A percentile compares a stretch with the other conserved stretches of the same genome.
Evolutionary conservation across 2,329 filamentous ascomycete species (phyloP).

Genomic region (Penicillium vulpinum): DNA sequence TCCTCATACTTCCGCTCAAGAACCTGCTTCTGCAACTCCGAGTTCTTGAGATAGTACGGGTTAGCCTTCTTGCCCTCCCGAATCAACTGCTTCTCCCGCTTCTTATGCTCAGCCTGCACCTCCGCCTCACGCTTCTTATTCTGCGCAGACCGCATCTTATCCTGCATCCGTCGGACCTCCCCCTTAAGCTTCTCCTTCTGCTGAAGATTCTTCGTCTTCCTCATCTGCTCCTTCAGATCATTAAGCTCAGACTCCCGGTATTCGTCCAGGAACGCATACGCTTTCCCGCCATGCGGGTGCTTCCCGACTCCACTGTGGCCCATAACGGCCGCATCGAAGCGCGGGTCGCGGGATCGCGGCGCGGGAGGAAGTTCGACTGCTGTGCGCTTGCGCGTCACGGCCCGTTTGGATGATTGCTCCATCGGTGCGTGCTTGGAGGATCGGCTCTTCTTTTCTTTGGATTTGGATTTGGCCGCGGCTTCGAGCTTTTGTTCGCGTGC

Average conservation of each 20-base stretch:
- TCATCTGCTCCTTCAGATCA: slow-evolving; percentile 67
- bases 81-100: slow-evolving; percentile 79
- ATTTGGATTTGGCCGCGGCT: slow-evolving; percentile 18
- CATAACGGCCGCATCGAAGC: slow-evolving; percentile 70
- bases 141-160: slow-evolving; percentile 68
- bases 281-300: slow-evolving; percentile 56
- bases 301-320: slow-evolving; percentile 34
- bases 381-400: slow-evolving; percentile 77
- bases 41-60: slow-evolving; percentile 90
- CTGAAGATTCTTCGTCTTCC: slow-evolving; percentile 63
- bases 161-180: slow-evolving; percentile 75
- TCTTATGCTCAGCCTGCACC: slow-evolving; percentile 72
- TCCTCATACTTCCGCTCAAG: slow-evolving; percentile 75
- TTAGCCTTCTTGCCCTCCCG: slow-evolving; percentile 75
- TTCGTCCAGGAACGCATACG: slow-evolving; percentile 84
- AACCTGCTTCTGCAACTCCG: slow-evolving; percentile 84
- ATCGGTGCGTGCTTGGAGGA: slow-evolving; percentile 86
- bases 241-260: slow-evolving; percentile 84
- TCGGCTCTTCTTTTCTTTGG: slow-evolving; percentile 44
- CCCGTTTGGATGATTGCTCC: slow-evolving; percentile 76
- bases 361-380: slow-evolving; percentile 59
- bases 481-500: slow-evolving; percentile 36
- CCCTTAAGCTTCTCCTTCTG: slow-evolving; percentile 71
- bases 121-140: slow-evolving; percentile 68
- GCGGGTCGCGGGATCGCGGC: slow-evolving; percentile 76